phyloP scores from a whole-genome alignment of 2,329 filamentous ascomycete genomes.

The Fusarium nanum region DNA sequence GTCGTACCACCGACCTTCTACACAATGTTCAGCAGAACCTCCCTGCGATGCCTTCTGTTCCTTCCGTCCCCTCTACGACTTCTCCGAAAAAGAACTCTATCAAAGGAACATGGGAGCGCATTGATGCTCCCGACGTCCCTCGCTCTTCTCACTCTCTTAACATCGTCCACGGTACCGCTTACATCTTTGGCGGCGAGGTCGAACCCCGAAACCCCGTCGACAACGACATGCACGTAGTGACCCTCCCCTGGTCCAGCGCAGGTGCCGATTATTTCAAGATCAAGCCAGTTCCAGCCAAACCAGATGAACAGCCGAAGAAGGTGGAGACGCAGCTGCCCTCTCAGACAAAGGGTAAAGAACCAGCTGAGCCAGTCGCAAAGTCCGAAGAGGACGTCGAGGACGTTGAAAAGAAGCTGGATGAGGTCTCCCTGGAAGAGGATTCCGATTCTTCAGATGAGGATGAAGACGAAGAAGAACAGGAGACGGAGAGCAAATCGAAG shows the following conservation, averaged over 20 bases:
- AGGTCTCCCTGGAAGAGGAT: slow-evolving; percentile 54
- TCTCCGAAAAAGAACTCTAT: slow-evolving; percentile 50
- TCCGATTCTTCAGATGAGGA: slow-evolving; percentile 36
- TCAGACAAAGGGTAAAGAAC: slow-evolving; percentile 16
- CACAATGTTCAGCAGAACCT: slow-evolving; percentile 62
- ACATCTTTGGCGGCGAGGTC: slow-evolving; percentile 83
- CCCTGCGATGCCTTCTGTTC: slow-evolving; percentile 52
- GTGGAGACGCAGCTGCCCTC: slow-evolving; percentile 24
- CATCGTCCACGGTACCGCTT: slow-evolving; percentile 65
- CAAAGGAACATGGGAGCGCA: slow-evolving; percentile 71
- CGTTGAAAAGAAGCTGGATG: slow-evolving; percentile 54
- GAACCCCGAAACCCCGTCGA: slow-evolving; percentile 74
- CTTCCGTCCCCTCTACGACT: slow-evolving; percentile 49
- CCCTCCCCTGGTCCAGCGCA: slow-evolving; percentile 67
- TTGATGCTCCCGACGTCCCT: slow-evolving; percentile 66
- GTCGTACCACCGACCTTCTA: slow-evolving; percentile 66
- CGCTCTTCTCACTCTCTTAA: slow-evolving; percentile 81
- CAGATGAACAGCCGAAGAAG: slow-evolving; percentile 41
- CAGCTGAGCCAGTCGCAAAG: slow-evolving; percentile 43
- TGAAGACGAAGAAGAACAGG: slow-evolving; percentile 1
- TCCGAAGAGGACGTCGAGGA: slow-evolving; percentile 26
- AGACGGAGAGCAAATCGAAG: slow-evolving; percentile 51
- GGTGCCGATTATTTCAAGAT: slow-evolving; percentile 70
- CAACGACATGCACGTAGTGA: slow-evolving; percentile 76
- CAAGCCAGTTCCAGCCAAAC: slow-evolving; percentile 59